Base-by-base conservation (phyloP, 2,329 filamentous ascomycete species). In the Byssothecium circinans region DNA sequence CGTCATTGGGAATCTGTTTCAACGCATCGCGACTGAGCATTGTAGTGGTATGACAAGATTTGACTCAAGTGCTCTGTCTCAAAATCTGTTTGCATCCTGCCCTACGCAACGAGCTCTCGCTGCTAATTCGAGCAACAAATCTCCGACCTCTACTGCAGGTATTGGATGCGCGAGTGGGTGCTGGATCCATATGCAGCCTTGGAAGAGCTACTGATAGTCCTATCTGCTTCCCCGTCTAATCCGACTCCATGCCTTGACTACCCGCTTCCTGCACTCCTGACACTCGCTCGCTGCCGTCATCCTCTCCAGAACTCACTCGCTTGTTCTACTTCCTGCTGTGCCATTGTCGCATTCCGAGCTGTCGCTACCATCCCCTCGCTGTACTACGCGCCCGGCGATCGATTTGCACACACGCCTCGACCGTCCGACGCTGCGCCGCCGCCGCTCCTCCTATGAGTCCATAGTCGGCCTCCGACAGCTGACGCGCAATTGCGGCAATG, bases 401-500 rank as follows among this genome's bases (percentile, higher is more conserved):
- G 52, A 18, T 46, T 54, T 47, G 45, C 20, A 34, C 50, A 18
- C 32, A 32, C 37, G 17, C 22, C 15, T 2, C 27, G 19, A 41
- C 23, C 14, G 27, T 45, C 29, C 43, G 15, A 18, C 35, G 32
- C 29, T 32, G 8, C 10, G 12, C 8, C 14, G 23, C 23, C 10
- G 6, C 23, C 10, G 10, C 32, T 37, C n/a, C 22, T 15, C 29
- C 30, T 41, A 51, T 51, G 49, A 51, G 30, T n/a, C 27, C 27
- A 17, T 35, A 37, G 15, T 40, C 33, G 35, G 39, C 10, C 33
- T 43, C 32, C 8, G 29, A 33, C 41, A 14, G 34, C 38, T 15
- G 36, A 41, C 18, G 18, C 19, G 29, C 43, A 52, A 50, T 19
- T 46, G 23, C 44, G 38, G 50, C 43, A 37, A 77, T 77, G 74